Conservation (phyloP, 805 yeast genomes). For the Brettanomyces nanus region DNA sequence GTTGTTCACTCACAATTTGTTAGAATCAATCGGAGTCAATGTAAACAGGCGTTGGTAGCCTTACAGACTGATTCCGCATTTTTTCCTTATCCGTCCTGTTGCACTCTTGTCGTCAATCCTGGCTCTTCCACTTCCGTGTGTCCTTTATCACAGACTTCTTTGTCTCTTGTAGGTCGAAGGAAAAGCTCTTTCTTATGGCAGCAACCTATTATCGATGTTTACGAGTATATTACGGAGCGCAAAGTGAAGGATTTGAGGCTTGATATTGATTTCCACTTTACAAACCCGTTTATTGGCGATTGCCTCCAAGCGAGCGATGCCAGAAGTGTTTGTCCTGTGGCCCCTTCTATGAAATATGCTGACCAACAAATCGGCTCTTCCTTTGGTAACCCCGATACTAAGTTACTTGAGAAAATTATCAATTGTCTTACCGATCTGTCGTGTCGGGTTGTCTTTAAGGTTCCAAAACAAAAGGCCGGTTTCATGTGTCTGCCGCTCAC, state of each 20-base stretch:
- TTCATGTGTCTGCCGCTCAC: constrained; percentile 15
- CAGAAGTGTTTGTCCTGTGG: constrained; percentile 5
- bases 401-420: constrained; percentile 10
- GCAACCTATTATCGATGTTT: constrained; percentile 27
- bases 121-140: constrained; percentile 2
- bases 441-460: constrained; percentile 19
- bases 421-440: constrained; percentile 11
- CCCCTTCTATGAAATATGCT: constrained; percentile 9
- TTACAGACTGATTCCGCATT: constrained; percentile 6
- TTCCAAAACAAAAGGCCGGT: constrained; percentile 19
- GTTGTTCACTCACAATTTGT: constrained; percentile 52
- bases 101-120: constrained; percentile 10
- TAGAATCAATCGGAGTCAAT: constrained; percentile 25
- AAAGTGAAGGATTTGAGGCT: constrained; percentile 18
- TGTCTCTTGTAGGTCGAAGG: constrained; percentile 10
- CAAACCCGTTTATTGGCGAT: constrained; percentile 19
- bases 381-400: constrained; percentile 11
- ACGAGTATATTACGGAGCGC: constrained; percentile 26
- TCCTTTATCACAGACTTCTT: not conserved
- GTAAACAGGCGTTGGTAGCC: constrained; percentile 15
- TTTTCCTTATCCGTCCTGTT: constrained; percentile 24
- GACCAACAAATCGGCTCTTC: constrained; percentile 7
- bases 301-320: not conserved
- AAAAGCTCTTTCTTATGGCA: constrained; percentile 25
- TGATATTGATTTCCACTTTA: constrained; percentile 6